A percentile compares a stretch with the other conserved stretches of the same genome.
Evolutionary conservation across 2,329 filamentous ascomycete genomes (phyloP).

Genomic region (Tolypocladium paradoxum): DNA sequence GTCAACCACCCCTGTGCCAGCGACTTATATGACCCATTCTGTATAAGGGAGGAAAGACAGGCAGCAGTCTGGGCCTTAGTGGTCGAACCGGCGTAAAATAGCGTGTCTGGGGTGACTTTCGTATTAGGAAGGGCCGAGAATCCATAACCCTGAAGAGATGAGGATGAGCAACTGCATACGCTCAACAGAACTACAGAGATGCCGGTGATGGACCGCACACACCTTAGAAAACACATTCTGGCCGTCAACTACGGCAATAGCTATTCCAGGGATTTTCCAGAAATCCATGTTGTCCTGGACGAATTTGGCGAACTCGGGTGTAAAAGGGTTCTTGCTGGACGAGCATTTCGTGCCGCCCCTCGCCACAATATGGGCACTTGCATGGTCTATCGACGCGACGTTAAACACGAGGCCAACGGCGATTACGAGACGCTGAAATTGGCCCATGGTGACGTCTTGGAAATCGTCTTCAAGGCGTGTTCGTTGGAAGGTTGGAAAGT

Average conservation of each 20-base stretch:
- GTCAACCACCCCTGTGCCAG: constrained; percentile 32
- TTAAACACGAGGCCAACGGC: background rate
- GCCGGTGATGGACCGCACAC: too few species aligned
- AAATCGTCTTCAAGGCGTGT: background rate
- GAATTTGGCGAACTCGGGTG: constrained; percentile 3
- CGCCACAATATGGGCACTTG: background rate
- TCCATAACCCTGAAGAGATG: constrained; percentile 15
- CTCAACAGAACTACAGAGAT: too few species aligned
- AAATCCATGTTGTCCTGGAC: constrained; percentile 1
- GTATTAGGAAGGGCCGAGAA: constrained; percentile 22
- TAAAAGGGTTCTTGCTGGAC: background rate
- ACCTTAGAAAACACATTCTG: constrained; percentile 15
- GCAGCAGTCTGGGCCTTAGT: constrained; percentile 46
- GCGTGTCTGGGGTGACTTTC: constrained; percentile 31
- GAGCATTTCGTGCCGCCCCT: too few species aligned
- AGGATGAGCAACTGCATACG: constrained; percentile 8
- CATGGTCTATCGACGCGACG: background rate
- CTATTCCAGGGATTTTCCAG: constrained; percentile 15
- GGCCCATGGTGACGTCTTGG: background rate
- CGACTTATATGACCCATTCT: constrained; percentile 22
- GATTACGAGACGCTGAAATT: background rate
- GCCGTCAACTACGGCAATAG: constrained; percentile 18
- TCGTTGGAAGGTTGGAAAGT: too few species aligned
- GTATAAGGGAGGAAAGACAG: constrained; percentile 35
- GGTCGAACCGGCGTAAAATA: constrained; percentile 45